Evolutionary conservation across 1,139 yeast genomes (phyloP), one percentile per base, ranked within the genome.

Genomic region (Scheffersomyces parashehatae): DNA sequence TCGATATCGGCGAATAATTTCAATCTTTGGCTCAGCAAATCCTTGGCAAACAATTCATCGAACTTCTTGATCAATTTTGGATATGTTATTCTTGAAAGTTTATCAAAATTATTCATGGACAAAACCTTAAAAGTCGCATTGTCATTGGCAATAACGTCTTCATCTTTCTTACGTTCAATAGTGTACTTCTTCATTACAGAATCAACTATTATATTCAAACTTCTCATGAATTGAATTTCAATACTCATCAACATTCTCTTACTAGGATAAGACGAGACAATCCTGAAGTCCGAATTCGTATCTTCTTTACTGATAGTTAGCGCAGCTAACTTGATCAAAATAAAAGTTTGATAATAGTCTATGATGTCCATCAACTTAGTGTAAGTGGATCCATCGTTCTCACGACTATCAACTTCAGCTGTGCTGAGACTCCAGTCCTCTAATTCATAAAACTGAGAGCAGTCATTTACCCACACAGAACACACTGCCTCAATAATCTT

Each of bases 191-290:
- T 73, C 54, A 80, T 62, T 32, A 78, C 69, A 6, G 80, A 70
- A 47, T 81, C 82, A 11, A 79, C 53, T 3, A 79, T 60, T 5
- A 75, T 66, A 42, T 76, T 77, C 57, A 81, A 68, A 13, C 83
- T 76, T 41, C 74, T 60, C 50, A 79, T 62, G 49, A 80, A 79
- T 51, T 77, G 80, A 35, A 67, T 64, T 51, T 79, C 78, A 32
- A 78, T 65, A 28, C 73, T 75, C 1, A 69, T 64, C 29, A 75
- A 50, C 4, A 70, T 55, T 45, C 72, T 65, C 51, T 72, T 72
- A n/a, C 77, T 68, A 1, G 81, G 80, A 46, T 70, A 66, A 2
- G 71, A 53, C 1, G 52, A 44, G 11, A 54, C 51, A 12, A 54
- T 50, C 29, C 56, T 43, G 33, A 48, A 49, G 16, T 52, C 56